These are phyloP conservation scores for Fragaria ananassa DNA, from an alignment of 306 rosid species.

Conservation along the genomic window DNA sequence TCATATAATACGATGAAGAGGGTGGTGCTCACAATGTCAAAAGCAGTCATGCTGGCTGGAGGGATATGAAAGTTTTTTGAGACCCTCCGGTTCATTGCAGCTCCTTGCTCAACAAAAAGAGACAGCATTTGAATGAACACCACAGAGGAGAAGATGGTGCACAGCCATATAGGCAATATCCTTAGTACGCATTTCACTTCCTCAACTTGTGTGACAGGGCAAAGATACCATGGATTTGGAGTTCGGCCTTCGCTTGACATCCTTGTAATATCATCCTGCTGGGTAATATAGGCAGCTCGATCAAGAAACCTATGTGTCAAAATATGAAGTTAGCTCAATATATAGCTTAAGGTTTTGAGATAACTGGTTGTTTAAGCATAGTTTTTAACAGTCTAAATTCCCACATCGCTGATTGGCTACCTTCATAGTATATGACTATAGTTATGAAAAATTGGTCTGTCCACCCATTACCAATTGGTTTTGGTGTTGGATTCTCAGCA, in stretches of 20 bases:
- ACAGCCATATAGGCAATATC: slow-evolving; percentile 48
- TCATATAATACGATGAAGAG: slow-evolving; percentile 46
- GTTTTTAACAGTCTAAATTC: no score
- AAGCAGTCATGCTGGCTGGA: slow-evolving; percentile 61
- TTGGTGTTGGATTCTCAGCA: neutral
- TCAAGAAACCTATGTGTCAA: slow-evolving; percentile 42
- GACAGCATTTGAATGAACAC: slow-evolving; percentile 61
- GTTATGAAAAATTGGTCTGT: no score
- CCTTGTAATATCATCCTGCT: slow-evolving; percentile 18
- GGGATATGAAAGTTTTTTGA: slow-evolving; percentile 43
- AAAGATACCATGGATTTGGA: slow-evolving; percentile 52
- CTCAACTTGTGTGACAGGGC: slow-evolving; percentile 58
- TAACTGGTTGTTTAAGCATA: no score
- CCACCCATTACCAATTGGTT: no score
- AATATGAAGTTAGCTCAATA: neutral
- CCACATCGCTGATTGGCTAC: no score
- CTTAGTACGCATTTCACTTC: slow-evolving; percentile 54
- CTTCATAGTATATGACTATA: no score
- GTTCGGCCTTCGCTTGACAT: slow-evolving; percentile 26
- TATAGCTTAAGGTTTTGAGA: no score
- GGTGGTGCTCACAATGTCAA: slow-evolving; percentile 53
- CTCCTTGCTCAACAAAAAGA: slow-evolving; percentile 57
- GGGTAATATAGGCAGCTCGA: slow-evolving; percentile 41
- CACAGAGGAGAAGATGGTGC: slow-evolving; percentile 57
- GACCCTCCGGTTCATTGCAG: slow-evolving; percentile 45